Evolutionary conservation across 2,329 filamentous ascomycete species (phyloP), one percentile per base, ranked within the genome.

Genomic region (Fusarium oxysporum): DNA sequence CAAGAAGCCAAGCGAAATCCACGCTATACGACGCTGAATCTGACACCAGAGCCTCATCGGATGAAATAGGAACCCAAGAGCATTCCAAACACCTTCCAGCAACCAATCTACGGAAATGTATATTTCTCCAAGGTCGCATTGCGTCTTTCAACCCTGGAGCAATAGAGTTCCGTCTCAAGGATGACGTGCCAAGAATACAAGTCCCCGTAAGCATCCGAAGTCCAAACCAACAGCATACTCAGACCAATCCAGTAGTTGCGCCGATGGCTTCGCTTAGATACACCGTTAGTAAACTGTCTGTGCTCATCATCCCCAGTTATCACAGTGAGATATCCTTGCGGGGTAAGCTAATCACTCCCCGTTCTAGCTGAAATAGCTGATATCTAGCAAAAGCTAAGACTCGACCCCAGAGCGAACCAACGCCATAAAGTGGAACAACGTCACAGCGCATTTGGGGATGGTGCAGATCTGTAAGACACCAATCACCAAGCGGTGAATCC

Each of bases 361-460:
- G 23, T 35, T 64, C 43, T 53, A 30, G 61, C 25, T 66, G 61
- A 61, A 62, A 38, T 57, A 38, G 37, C 66, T 68, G 64, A 45
- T 66, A 2, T 59, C 10, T 21, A 55, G 4, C n/a, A 14, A 45
- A 45, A 25, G 33, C 35, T 32, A 47, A 32, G 30, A 25, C 41
- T 11, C 32, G 8, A 35, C 28, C 40, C 41, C 55, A 41, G 55
- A 43, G 35, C 50, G 30, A 14, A 67, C 48, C 28, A 33, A 45
- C 13, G n/a, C 35, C 28, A 6, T 21, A 21, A 16, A 35, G 65
- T 69, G 66, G 66, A 17, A 69, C 66, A 68, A 41, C 33, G 66
- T 69, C 44, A 64, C 66, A 53, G 16, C 25, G 50, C 57, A 68
- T 69, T 63, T 68, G 47, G 57, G 35, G 65, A n/a, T 61, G 37